Evolutionary conservation across 495 filamentous ascomycete genomes (phyloP), one percentile per base, ranked within the genome.

Genomic region (Aspergillus avenaceus): DNA sequence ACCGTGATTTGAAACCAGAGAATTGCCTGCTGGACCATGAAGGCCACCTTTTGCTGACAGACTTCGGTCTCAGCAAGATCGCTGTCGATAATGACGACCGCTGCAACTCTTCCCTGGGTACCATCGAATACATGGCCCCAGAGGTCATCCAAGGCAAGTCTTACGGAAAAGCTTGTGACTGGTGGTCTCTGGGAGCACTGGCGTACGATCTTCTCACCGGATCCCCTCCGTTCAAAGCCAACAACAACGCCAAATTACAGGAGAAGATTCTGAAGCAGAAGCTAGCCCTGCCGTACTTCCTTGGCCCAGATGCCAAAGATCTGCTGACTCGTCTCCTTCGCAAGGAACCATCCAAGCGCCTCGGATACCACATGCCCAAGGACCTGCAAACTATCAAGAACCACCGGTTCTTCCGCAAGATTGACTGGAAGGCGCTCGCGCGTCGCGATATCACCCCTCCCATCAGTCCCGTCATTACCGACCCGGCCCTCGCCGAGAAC

Each of bases 61-160:
- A 98, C 72, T 98, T 98, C 55, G 93, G 93, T 7, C 85, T 98
- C 25, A 91, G 86, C 68, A 98, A 98, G 66, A 93, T 97, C 25
- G 83, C 90, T n/a, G 78, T 93, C 27, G 85, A 88, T 54, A 78
- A 85, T 19, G 87, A 89, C 32, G 81, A 82, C 56, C 76, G 78
- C 56, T 96, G 90, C 77, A 87, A 86, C 63, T 95, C 89, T 31
- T 69, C 67, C 27, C 85, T 96, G 11, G 93, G 93, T 50, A 98
- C 93, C 2, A 82, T 96, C 55, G 93, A 97, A 58, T 98, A 97
- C 79, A 97, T 97, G 95, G 93, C 93, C 0, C 93, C 93, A 4
- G 93, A 98, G 71, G 86, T 98, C 29, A 83, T 98, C 56, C 77
- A 77, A 36, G 88, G 89, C 51, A 81, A 86, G 52, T 64, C 71